A percentile compares a stretch with the other conserved stretches of the same genome.
These are phyloP conservation scores for Starmerella gropengiesseri DNA, from an alignment of 805 yeast species.

Conservation along the genomic window DNA sequence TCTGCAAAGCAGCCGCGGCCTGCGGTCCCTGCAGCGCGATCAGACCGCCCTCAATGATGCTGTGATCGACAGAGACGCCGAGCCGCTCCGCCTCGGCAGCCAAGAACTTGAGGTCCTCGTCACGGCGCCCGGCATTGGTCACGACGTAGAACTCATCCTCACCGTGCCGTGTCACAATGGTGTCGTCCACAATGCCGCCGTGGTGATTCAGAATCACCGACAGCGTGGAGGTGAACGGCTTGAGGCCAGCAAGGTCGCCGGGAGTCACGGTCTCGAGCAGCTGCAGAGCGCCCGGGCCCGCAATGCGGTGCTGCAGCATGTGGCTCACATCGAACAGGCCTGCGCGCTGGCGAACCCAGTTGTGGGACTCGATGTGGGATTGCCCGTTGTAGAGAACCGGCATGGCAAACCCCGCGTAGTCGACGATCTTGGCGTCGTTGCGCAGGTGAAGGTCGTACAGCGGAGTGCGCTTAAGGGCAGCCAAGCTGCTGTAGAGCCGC, in stretches of 20 bases:
- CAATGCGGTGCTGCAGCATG: slow-evolving; percentile 81
- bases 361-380: slow-evolving; percentile 82
- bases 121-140: slow-evolving; percentile 92
- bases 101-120: slow-evolving; percentile 61
- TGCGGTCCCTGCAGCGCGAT: slow-evolving; percentile 90
- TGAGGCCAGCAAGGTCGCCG: slow-evolving; percentile 54
- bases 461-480: slow-evolving; percentile 44
- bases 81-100: slow-evolving; percentile 39
- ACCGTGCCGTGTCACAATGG: slow-evolving; percentile 76
- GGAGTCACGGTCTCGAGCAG: slow-evolving; percentile 82
- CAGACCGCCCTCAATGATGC: slow-evolving; percentile 56
- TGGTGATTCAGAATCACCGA: slow-evolving; percentile 61
- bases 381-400: slow-evolving; percentile 82
- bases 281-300: slow-evolving; percentile 54
- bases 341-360: slow-evolving; percentile 80
- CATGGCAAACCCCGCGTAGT: slow-evolving; percentile 94
- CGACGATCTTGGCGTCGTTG: slow-evolving; percentile 82
- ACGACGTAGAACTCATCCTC: slow-evolving; percentile 68
- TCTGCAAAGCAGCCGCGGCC: slow-evolving; percentile 56
- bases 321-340: slow-evolving; percentile 96
- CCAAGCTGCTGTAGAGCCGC: slow-evolving; percentile 11
- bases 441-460: slow-evolving; percentile 67
- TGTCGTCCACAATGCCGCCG: slow-evolving; percentile 90
- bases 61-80: slow-evolving; percentile 31
- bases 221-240: slow-evolving; percentile 53